Percentiles rank a stretch among this genome's conserved stretches.
phyloP scores from a whole-genome alignment of 192 early-diverging fungal species.

The Umbelopsis sp. region DNA sequence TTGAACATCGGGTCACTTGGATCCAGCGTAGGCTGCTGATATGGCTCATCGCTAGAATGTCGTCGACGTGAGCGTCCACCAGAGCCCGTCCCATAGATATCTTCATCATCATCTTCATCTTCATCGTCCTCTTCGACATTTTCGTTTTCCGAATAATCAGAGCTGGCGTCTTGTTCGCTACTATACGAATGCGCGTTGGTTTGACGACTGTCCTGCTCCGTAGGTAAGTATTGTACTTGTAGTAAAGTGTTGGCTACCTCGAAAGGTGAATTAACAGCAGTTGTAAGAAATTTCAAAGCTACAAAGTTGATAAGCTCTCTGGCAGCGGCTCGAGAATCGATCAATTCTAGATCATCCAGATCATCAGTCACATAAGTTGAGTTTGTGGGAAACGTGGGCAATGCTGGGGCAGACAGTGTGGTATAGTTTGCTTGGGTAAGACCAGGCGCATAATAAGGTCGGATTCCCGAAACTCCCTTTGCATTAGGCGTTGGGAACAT shows the following conservation, averaged over 20 bases:
- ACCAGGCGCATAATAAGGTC: constrained; percentile 37
- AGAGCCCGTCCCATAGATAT: constrained; percentile 25
- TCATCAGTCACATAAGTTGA: constrained; percentile 20
- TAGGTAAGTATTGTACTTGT: constrained; percentile 75
- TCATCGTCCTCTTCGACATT: constrained; percentile 26
- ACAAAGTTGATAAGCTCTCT: constrained; percentile 65
- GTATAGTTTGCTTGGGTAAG: constrained; percentile 30
- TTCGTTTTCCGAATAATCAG: constrained; percentile 24
- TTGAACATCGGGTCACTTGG: constrained; percentile 48
- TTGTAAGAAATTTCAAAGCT: constrained; percentile 60
- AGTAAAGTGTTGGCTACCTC: constrained; percentile 68
- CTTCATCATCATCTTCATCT: constrained; percentile 27
- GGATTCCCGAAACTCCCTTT: constrained; percentile 28
- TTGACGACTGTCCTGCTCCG: constrained; percentile 47
- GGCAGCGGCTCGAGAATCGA: constrained; percentile 50
- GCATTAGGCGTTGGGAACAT: constrained; percentile 28
- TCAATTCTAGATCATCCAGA: constrained; percentile 38
- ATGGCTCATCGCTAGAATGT: constrained; percentile 24
- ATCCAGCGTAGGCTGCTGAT: constrained; percentile 36
- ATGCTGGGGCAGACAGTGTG: constrained; percentile 2
- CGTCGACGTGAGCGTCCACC: constrained; percentile 13
- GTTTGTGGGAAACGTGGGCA: not conserved
- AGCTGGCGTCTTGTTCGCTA: constrained; percentile 21
- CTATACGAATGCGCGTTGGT: not conserved
- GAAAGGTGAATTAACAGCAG: constrained; percentile 63